Conservation (phyloP, 305 asterid species). For the Fraxinus floribunda region DNA sequence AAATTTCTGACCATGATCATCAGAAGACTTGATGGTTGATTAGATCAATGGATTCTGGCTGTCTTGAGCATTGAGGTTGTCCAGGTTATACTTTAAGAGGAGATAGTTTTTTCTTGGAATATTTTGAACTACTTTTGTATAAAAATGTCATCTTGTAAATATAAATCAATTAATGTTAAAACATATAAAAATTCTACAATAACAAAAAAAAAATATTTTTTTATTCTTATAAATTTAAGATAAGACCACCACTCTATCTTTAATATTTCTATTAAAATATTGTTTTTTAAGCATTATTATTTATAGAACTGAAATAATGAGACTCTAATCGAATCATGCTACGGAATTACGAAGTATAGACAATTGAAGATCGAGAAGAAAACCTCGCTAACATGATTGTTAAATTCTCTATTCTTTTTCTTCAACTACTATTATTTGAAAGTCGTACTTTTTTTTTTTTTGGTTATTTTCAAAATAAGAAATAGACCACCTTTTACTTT, state of each 20-base stretch:
- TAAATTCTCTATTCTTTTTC: neutral
- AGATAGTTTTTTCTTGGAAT: slow-evolving; percentile 24
- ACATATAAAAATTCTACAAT: neutral
- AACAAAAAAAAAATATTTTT: too few species aligned
- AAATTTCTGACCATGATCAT: slow-evolving; percentile 44
- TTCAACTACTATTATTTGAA: neutral
- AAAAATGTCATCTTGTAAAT: slow-evolving; percentile 45
- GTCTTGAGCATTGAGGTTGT: slow-evolving; percentile 23
- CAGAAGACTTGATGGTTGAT: slow-evolving; percentile 14
- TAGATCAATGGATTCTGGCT: slow-evolving; percentile 11
- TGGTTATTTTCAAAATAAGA: neutral
- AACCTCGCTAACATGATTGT: neutral
- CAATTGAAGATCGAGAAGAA: neutral
- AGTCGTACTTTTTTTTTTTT: neutral
- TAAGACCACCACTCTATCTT: neutral
- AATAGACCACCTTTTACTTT: neutral
- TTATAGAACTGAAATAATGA: neutral
- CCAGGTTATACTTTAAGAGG: slow-evolving; percentile 34
- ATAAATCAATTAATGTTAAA: slow-evolving; percentile 38
- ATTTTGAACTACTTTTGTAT: slow-evolving; percentile 32
- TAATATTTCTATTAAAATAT: too few species aligned
- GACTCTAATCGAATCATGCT: neutral
- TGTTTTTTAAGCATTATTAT: neutral
- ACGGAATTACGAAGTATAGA: neutral
- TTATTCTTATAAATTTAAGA: neutral